Evolutionary conservation across 805 yeast genomes (phyloP), one percentile per base, ranked within the genome.

Genomic region (Yarrowia sp.): DNA sequence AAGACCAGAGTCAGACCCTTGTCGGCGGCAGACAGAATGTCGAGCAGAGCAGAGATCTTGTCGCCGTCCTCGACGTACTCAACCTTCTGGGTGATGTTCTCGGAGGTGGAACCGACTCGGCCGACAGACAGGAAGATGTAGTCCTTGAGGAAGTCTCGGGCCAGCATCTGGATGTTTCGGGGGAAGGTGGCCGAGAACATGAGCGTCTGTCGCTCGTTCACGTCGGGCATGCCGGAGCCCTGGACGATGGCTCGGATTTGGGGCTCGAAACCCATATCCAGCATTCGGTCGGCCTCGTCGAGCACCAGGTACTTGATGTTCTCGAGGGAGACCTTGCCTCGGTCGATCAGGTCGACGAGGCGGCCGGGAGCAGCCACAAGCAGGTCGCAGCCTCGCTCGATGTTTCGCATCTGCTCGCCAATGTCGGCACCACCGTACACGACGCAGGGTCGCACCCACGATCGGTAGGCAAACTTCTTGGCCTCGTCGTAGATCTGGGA

Each of bases 131-230:
- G 83, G 83, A 94, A 94, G 73, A 94, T 84, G 80, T 94, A 94
- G 73, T 92, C 93, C 78, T 90, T 87, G 78, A 94, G 84, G 86
- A 94, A 94, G 78, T 94, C 99, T 74, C 92, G 86, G 63, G 99
- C 99, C 78, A 94, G 85, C 82, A 86, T 83, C 80, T 94, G 99
- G 74, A 94, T 94, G 77, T 94, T 97, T 71, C 86, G 84, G 68
- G 99, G 99, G 96, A 94, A 94, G 67, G 99, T 94, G 70, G 99
- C 99, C 36, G 97, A 90, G 80, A 94, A 94, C 96, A 94, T 90
- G 72, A 94, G 84, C 38, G 99, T 94, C 80, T 94, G 99, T 81
- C 99, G 88, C 71, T 87, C 82, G 65, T 83, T 80, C 63, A 89
- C 96, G 67, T 81, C 85, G 66, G 99, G 97, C 99, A 94, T 94